A percentile compares a stretch with the other conserved stretches of the same genome.
These are phyloP conservation scores for Nakazawaea populi DNA, from an alignment of 805 yeast species.

Conservation along the genomic window DNA sequence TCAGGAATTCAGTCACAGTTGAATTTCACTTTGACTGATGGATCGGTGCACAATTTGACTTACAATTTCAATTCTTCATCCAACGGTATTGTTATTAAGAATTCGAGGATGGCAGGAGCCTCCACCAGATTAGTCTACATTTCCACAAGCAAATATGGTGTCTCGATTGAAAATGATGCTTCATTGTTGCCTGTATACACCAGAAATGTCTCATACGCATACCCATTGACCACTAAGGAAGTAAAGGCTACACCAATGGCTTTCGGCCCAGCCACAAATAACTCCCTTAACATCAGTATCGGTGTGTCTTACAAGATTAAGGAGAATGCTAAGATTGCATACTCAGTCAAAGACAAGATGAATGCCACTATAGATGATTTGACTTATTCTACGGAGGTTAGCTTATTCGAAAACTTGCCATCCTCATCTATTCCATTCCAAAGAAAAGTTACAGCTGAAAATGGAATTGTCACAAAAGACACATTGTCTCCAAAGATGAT, in stretches of 20 bases:
- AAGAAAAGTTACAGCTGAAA: slow-evolving; percentile 12
- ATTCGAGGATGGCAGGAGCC: slow-evolving; percentile 12
- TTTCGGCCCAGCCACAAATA: slow-evolving; percentile 11
- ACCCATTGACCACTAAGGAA: slow-evolving; percentile 12
- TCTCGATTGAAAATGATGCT: slow-evolving; percentile 8
- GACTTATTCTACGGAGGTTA: slow-evolving; percentile 8
- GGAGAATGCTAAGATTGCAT: slow-evolving; percentile 1
- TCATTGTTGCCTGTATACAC: slow-evolving; percentile 7
- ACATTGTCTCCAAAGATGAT: not conserved
- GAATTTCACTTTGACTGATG: slow-evolving; percentile 22
- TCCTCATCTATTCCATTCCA: slow-evolving; percentile 11
- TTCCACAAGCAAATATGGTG: slow-evolving; percentile 4
- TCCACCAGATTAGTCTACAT: slow-evolving; percentile 10
- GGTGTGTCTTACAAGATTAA: slow-evolving; percentile 4
- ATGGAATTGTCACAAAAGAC: slow-evolving; percentile 14
- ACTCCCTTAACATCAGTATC: slow-evolving; percentile 9
- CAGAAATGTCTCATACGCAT: slow-evolving; percentile 10
- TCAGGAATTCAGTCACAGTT: slow-evolving; percentile 17
- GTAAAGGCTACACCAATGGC: slow-evolving; percentile 10
- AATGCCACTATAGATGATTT: slow-evolving; percentile 12
- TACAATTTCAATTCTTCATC: slow-evolving; percentile 15
- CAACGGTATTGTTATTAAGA: slow-evolving; percentile 12
- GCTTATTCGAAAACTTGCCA: slow-evolving; percentile 2
- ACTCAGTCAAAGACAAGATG: slow-evolving; percentile 7
- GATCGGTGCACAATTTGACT: slow-evolving; percentile 16